These are phyloP conservation scores for Alternaria gaisen DNA, from an alignment of 2,329 filamentous ascomycete genomes.

Conservation along the genomic window DNA sequence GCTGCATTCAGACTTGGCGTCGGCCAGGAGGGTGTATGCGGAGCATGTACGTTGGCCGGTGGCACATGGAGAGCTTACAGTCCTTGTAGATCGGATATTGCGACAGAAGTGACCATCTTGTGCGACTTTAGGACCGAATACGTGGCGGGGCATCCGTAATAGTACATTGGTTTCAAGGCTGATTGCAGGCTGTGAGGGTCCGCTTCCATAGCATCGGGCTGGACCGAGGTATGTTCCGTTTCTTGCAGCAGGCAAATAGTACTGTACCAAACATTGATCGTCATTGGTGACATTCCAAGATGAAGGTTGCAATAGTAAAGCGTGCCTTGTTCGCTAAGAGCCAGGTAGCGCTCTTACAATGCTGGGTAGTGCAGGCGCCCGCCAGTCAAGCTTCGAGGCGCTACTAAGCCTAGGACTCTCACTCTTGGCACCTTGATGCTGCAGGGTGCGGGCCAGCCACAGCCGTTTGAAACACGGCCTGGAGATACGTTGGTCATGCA, in stretches of 20 bases:
- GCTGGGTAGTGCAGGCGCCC: conserved; percentile 23
- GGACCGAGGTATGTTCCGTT: not conserved
- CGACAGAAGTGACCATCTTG: conserved; percentile 19
- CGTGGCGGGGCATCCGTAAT: not conserved
- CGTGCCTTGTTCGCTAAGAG: conserved; percentile 7
- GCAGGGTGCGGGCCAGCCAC: conserved; percentile 30
- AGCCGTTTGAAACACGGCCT: conserved; percentile 23
- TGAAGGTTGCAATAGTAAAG: conserved; percentile 16
- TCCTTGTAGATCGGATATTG: conserved; percentile 8
- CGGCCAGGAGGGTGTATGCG: not conserved
- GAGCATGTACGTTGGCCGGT: conserved; percentile 6
- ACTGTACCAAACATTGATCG: not conserved
- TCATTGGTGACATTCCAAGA: conserved; percentile 22
- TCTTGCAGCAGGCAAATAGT: not conserved
- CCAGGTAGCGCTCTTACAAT: conserved; percentile 1
- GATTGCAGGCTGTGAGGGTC: conserved; percentile 16
- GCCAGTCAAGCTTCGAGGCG: conserved; percentile 35
- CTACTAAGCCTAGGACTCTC: conserved; percentile 37
- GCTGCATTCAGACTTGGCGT: conserved; percentile 36
- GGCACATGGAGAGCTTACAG: conserved; percentile 8
- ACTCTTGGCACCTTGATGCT: conserved; percentile 36
- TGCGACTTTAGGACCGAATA: conserved; percentile 18
- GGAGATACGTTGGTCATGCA: conserved; percentile 1
- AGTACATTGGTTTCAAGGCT: conserved; percentile 12
- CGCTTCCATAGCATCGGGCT: conserved; percentile 3